Evolutionary conservation across 352 stramenopile genomes (phyloP).

Genomic region (Peronospora farinosa): DNA sequence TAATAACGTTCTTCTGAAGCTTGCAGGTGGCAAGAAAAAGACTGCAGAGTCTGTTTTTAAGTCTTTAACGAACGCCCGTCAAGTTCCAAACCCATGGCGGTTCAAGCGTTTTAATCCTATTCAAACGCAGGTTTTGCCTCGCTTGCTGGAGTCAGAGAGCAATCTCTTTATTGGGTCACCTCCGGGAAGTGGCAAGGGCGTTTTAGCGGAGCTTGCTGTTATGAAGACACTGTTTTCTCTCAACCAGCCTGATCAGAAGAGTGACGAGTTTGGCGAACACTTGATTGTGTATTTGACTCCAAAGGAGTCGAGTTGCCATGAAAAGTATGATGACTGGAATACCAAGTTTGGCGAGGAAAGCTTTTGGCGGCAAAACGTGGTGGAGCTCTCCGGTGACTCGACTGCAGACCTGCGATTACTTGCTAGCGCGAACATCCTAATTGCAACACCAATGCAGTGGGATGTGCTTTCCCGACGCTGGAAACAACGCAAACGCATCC

Average conservation of each 20-base stretch:
- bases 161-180: constrained; percentile 95
- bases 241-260: constrained; percentile 44
- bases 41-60: constrained; percentile 49
- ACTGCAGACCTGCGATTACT: constrained; percentile 91
- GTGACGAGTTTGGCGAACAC: constrained; percentile 60
- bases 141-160: constrained; percentile 92
- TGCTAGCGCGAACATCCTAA: constrained; percentile 86
- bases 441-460: constrained; percentile 92
- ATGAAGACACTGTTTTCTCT: constrained; percentile 85
- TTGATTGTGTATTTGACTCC: constrained; percentile 92
- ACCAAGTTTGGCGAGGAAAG: constrained; percentile 79
- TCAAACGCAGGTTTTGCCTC: constrained; percentile 96
- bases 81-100: constrained; percentile 47
- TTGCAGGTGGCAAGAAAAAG: constrained; percentile 55
- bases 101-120: constrained; percentile 98
- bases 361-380: constrained; percentile 82
- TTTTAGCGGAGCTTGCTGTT: constrained; percentile 94
- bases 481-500: constrained; percentile 95
- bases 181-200: constrained; percentile 91
- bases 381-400: constrained; percentile 91
- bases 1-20: constrained; percentile 76
- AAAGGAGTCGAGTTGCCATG: constrained; percentile 68
- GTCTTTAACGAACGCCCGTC: constrained; percentile 28
- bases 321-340: constrained; percentile 78
- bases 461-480: constrained; percentile 94